Base-by-base conservation (phyloP, 805 yeast genomes). In the Grigorovia humatica region DNA sequence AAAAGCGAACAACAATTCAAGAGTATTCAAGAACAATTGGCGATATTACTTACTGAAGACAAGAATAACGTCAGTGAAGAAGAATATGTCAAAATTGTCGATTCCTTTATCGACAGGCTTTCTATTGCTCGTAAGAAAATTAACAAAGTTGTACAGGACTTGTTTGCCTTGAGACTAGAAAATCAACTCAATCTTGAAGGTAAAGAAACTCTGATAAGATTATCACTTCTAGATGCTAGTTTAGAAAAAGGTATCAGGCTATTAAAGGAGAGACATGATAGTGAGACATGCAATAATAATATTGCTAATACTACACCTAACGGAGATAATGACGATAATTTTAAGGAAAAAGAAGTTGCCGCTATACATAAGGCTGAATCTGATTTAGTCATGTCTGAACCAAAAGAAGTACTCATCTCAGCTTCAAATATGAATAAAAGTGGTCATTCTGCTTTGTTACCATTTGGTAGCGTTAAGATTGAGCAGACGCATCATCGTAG, bases 131-230 rank as follows among this genome's bases (percentile, higher is more conserved):
- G 77, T 49, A 54, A 59, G 0, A 66, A 69, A 42, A 69, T 82
- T 38, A 74, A 72, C 42, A 71, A 73, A 32, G 71, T 81, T 1
- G 76, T 80, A 47, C 74, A 74, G 42, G 85, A 82, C 53, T 68
- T 88, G 50, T 77, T 83, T 60, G 73, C 72, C 44, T 66, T 83
- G 47, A 82, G 85, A 62, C 64, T 76, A 17, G 72, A 76, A 48
- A 78, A 77, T 19, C 72, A 76, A 54, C 71, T 88, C 55, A 80
- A 74, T 49, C 61, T 79, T 2, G 88, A 84, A 56, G 96, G 95
- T 18, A 86, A 86, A 64, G 96, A 88, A 65, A 75, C 88, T 1
- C 69, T 88, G 44, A 76, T 88, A 19, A 74, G 90, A 55, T 72
- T 88, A 52, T 79, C 87, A 50, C 81, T 81, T 51, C 73, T 88